Evolutionary conservation across 2,329 filamentous ascomycete species (phyloP), one percentile per base, ranked within the genome.

Genomic region (Arachnopeziza araneosa): DNA sequence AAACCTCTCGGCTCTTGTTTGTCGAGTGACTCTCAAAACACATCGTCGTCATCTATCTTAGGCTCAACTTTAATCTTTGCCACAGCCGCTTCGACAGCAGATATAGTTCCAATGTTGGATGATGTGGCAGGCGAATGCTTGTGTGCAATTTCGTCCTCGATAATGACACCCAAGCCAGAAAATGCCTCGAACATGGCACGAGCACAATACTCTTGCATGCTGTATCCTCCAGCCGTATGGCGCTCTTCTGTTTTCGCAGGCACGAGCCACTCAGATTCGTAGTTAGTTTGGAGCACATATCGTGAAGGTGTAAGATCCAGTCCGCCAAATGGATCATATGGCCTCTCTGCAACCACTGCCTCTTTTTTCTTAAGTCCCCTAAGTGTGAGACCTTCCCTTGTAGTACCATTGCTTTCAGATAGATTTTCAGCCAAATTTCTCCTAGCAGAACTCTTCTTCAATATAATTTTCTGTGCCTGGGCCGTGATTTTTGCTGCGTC

Each of bases 271-370:
- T 88, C 83, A 71, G 90, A 91, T 50, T 86, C 83, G 73, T 97
- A 96, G 50, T 81, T 77, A 55, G 84, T 81, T 64, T 86, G 83
- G 48, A 96, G 70, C 10, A 81, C 78, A 70, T 91, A 93, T 67
- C 93, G 88, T 67, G 88, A 80, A 23, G 85, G 84, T 24, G 80
- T 79, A 56, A 93, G 83, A 53, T 83, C 76, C 63, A 93, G 76
- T 0, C 91, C 95, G 49, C 86, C 91, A 71, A 95, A 96, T 0
- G 93, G 89, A 76, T 97, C 92, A 76, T 96, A 97, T 0, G 91
- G 87, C 60, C 86, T 86, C 68, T 91, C 86, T 6, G 83, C 83
- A 44, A 83, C 82, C 1, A 83, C 81, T 1, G 80, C 79, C 59
- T 81, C 78, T 67, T 75, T 80, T 68, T 82, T 87, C 75, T 90